Base-by-base conservation (phyloP, 73 alveolate species). In the Paramecium caudatum region DNA sequence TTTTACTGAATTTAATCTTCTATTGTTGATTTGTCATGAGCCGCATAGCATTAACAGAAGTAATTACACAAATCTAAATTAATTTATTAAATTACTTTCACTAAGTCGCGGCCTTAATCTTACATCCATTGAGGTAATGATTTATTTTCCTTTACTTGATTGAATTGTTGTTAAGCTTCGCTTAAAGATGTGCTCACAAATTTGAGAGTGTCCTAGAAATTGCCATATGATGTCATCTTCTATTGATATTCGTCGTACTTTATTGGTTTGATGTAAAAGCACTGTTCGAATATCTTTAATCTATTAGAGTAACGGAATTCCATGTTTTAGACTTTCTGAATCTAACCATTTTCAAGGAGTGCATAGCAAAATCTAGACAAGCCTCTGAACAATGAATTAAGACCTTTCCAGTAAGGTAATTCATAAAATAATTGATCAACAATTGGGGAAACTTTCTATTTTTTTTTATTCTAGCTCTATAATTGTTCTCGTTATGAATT, bases 41-140 rank as follows among this genome's bases (percentile, higher is more conserved):
- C 19, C 43, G 36, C 88, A 74, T 74, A 16, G 68, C 47, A 23
- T 43, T 43, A 7, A 74, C 88, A 8, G 88, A 74, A 21, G 88
- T 74, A 4, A 74, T 23, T 17, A 74, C 88, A 17, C 88, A 74
- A 16, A 74, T 43, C 88, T 74, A 45, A 37, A n/a, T 7, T 34
- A 17, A 27, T 15, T 37, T 1, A 16, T 25, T 74, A 16, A 37
- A 41, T 34, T 74, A 74, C 88, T 41, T 34, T 74, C 36, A 74
- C 68, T 43, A 74, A 37, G 6, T 74, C 88, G 13, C 43, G 36
- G 6, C 69, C 49, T 74, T 74, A 7, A 21, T 74, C 88, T 74
- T 27, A 7, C 13, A 45, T 39, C 19, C 43, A 23, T 5, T 74
- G 43, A 37, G 36, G 32, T 30, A 74, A 23, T 0, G 21, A 6